Base-by-base conservation (phyloP, 164 flowering plant species). In the Tinospora cordifolia region DNA sequence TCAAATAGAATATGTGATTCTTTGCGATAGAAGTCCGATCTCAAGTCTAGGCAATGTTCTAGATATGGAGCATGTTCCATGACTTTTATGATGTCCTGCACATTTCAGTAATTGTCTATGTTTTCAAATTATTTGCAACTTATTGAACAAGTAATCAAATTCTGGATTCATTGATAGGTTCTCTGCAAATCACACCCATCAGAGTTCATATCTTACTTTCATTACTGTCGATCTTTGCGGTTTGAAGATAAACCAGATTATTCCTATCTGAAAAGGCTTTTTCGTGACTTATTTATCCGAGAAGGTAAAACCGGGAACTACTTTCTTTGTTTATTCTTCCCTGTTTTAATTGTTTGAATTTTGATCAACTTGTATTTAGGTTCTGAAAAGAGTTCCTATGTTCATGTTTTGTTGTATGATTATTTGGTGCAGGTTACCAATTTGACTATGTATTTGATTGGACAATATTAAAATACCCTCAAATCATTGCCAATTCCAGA, bases 181-280 rank as follows among this genome's bases (percentile, higher is more conserved):
- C 79, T 82, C 22, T 82, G 84, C 75, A 82, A 82, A 70, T 77
- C 81, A 8, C 77, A 78, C 77, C 85, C 87, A 10, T 77, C 85
- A 49, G 87, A 84, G 62, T 84, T 84, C 67, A 72, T 77, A 71
- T 81, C 84, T 13, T 84, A 84, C 70, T 84, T 83, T 65, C 87
- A 84, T 69, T 84, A 84, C 64, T 84, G 87, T 64, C 87, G 87
- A 30, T 81, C 87, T 15, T 68, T 84, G 74, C 73, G 83, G 21
- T 84, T 84, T 79, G 87, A 84, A 12, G 87, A 84, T 77, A 82
- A 79, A 65, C 87, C 87, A 51, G 84, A 84, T 78, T 84, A 84
- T 68, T 73, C 87, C 19, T 84, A 83, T 75, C 68, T 84, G 68
- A 84, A 83, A 72, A 84, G 80, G 79, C 87, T 84, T 75, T 84